Evolutionary conservation across 2,329 filamentous ascomycete genomes (phyloP).

Genomic region (Stagonosporopsis tanaceti): DNA sequence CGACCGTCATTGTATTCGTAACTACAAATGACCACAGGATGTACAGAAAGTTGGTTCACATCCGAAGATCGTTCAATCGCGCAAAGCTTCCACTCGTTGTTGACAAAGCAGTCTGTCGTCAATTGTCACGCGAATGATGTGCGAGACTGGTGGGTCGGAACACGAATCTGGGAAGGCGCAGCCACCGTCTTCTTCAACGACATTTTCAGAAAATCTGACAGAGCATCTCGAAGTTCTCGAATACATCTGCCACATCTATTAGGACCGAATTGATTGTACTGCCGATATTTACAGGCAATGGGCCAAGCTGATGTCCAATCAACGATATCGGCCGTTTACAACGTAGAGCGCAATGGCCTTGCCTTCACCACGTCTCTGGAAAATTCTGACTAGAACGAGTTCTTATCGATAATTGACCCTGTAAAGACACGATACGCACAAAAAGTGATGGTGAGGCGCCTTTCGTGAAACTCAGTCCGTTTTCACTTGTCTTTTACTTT

Average conservation of each 20-base stretch:
- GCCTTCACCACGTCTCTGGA: too few species aligned
- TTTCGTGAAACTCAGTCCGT: background rate
- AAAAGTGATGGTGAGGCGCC: background rate
- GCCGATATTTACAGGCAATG: background rate
- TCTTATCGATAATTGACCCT: too few species aligned
- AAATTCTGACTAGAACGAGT: too few species aligned
- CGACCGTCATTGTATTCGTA: slow-evolving; percentile 18
- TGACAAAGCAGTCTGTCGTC: slow-evolving; percentile 26
- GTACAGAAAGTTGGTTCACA: background rate
- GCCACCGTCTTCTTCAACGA: background rate
- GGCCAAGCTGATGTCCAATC: background rate
- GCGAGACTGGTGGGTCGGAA: slow-evolving; percentile 9
- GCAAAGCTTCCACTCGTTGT: slow-evolving; percentile 7
- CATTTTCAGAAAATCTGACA: background rate
- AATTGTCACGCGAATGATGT: slow-evolving; percentile 26
- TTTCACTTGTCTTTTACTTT: slow-evolving; percentile 4
- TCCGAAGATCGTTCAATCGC: background rate
- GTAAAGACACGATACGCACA: too few species aligned
- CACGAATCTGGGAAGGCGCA: slow-evolving; percentile 1
- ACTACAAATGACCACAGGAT: background rate
- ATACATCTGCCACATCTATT: background rate
- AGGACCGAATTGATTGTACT: background rate
- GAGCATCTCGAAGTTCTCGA: background rate
- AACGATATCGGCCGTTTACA: background rate
- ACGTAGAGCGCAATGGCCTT: too few species aligned